Percentiles rank a stretch among this genome's conserved stretches.
Conservation (phyloP, 108 stramenopile genomes). For the Skeletonema grethae region DNA sequence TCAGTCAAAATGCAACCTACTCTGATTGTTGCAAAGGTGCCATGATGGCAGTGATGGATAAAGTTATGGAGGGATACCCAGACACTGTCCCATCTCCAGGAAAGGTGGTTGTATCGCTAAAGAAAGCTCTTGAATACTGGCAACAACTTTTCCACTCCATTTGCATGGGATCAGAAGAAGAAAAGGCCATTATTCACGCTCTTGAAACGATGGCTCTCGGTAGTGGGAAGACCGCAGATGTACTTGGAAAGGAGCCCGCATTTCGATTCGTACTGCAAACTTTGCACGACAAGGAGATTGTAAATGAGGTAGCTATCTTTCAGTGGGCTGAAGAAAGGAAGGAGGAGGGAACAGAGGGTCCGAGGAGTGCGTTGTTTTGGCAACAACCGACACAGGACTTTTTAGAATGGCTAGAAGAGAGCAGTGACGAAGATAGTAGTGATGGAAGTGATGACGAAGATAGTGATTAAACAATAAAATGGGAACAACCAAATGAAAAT, state of each 20-base stretch:
- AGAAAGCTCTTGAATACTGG: slow-evolving; percentile 74
- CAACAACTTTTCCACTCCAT: slow-evolving; percentile 74
- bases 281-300: slow-evolving; percentile 77
- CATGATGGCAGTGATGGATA: slow-evolving; percentile 71
- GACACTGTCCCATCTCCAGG: slow-evolving; percentile 38
- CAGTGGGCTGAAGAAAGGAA: slow-evolving; percentile 75
- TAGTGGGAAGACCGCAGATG: slow-evolving; percentile 52
- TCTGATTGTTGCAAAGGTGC: slow-evolving; percentile 78
- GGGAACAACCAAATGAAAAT: neutral
- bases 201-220: slow-evolving; percentile 70
- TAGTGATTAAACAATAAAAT: slow-evolving; percentile 13
- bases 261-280: slow-evolving; percentile 87
- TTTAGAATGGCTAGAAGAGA: slow-evolving; percentile 80
- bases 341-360: slow-evolving; percentile 54
- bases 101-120: slow-evolving; percentile 66
- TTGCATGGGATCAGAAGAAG: slow-evolving; percentile 76
- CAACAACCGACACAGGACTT: slow-evolving; percentile 82
- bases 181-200: slow-evolving; percentile 69
- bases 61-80: slow-evolving; percentile 50
- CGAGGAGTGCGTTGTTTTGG: slow-evolving; percentile 55
- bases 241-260: slow-evolving; percentile 57
- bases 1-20: slow-evolving; percentile 90
- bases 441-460: slow-evolving; percentile 56
- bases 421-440: slow-evolving; percentile 41
- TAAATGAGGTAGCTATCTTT: slow-evolving; percentile 84